Base-by-base conservation (phyloP, 768 basidiomycete species). In the Lyophyllum atratum region DNA sequence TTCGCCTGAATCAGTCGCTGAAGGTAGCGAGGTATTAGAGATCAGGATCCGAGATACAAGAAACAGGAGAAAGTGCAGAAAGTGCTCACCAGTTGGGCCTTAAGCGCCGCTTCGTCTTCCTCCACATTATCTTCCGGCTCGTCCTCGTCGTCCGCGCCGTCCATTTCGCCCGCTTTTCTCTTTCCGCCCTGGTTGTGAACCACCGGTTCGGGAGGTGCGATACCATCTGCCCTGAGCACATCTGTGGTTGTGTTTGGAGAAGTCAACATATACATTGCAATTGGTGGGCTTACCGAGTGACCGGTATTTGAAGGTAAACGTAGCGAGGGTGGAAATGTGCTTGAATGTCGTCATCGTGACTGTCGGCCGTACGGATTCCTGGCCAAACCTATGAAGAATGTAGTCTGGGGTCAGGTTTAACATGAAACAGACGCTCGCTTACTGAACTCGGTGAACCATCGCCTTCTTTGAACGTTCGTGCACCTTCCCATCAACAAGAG, bases 391-490 rank as follows among this genome's bases (percentile, higher is more conserved):
- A 26, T 22, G 22, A 21, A 22, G 42, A 24, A 24, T 12, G 28
- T 5, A 17, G 8, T 29, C n/a, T n/a, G n/a, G n/a, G n/a, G n/a
- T 4, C 24, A 19, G 2, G 22, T 25, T 21, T 9, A 31, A 6
- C 0, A 21, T 24, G 11, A 19, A 25, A 33, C 17, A 26, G 31
- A 17, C 10, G 8, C 17, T 15, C 2, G 22, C 68, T 46, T 24
- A 70, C 72, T 58, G 54, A n/a, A 67, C 60, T 39, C 64, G 61
- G 45, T 73, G 72, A 0, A 49, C 55, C 49, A 69, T 57, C 14
- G 61, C 66, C 43, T 69, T 72, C 57, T 72, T 69, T 1, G 64
- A 57, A 17, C 61, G 59, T 42, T 72, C 70, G 37, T 70, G 66
- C 0, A 72, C 61, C 51, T 60, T 56, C 17, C 52, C 26, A 3